Base-by-base conservation (phyloP, 345 rosid genomes). In the Aegle marmelos region DNA sequence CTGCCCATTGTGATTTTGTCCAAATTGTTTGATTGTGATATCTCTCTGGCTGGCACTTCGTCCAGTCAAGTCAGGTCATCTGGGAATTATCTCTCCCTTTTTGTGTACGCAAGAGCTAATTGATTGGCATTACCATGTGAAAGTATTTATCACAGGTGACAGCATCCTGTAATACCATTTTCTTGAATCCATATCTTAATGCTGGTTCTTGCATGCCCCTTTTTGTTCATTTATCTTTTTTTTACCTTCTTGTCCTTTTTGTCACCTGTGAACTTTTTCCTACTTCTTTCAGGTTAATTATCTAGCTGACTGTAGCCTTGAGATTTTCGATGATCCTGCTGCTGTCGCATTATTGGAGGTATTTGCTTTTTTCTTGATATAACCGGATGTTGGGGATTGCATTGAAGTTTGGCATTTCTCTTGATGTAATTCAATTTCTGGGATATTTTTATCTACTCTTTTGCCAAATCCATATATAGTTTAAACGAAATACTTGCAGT, bases 261-360 rank as follows among this genome's bases (percentile, higher is more conserved):
- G n/a, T 37, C 28, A 30, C 64, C 31, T 72, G 60, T 68, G 65
- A 66, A 58, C 62, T 59, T 58, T 37, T 58, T 56, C 39, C 21
- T n/a, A 14, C n/a, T 53, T 48, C 65, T 31, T 73, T 67, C 85
- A 91, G 99, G 84, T 94, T 61, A 94, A 94, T 89, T 96, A 96
- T 84, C 71, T 94, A 54, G 91, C 94, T 68, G 97, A 96, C 79
- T 88, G 88, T 81, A 96, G 93, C 89, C 92, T 89, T 79, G 97
- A 94, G 76, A 89, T 94, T 82, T 86, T 90, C 37, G 98, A 96
- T 80, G 98, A 96, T 85, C 98, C 98, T 60, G 90, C 97, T 80
- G 94, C 92, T 48, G 79, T 79, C 81, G 97, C 98, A 64, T 72
- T 92, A 81, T 69, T 94, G 33, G 97, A 96, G 98, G 98, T 96